Evolutionary conservation across 2,329 filamentous ascomycete genomes (phyloP), one percentile per base, ranked within the genome.

Genomic region (Chrysoporthe puriensis): DNA sequence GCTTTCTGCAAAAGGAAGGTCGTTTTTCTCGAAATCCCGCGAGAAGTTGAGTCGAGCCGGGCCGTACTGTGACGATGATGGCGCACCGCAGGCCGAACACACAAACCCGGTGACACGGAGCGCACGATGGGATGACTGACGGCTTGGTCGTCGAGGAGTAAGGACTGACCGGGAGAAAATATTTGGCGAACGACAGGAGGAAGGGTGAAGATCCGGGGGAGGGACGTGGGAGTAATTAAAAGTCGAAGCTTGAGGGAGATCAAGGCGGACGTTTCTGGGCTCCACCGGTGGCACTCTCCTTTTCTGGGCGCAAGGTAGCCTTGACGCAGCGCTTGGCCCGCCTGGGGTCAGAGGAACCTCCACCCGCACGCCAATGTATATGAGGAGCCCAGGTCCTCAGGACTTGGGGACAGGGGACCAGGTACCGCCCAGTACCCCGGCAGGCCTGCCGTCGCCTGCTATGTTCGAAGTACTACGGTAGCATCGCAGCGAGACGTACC

Each of bases 1-100:
- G 7, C 32, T 40, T 48, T 44, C 59, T 61, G 59, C 16, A 43
- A 61, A 61, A 61, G 59, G 59, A 61, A 61, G 59, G 59, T 61
- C 42, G 59, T 44, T 26, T 26, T 52, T 61, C 59, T 61, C 59
- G 59, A 43, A 48, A 48, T 44, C 59, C 59, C 48, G 59, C 59
- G 59, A 61, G 59, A 61, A 61, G 26, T 44, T 26, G 13, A 48
- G 59, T 46, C 59, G 42, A 48, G 43, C 26, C 26, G 57, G 8
- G 59, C 59, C 26, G 59, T 44, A 18, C 43, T 26, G 11, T 9
- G 40, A 36, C 21, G 40, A 21, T 44, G 58, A 5, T 26, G 26
- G 26, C 2, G 46, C 43, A 60, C 16, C 13, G 40, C 40, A 32
- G n/a, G 9, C n/a, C 32, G 44, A 2, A 34, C 43, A 57, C 34